A percentile compares a stretch with the other conserved stretches of the same genome.
phyloP scores from a whole-genome alignment of 2,329 filamentous ascomycete genomes.

The Phyllosticta ampelicida region DNA sequence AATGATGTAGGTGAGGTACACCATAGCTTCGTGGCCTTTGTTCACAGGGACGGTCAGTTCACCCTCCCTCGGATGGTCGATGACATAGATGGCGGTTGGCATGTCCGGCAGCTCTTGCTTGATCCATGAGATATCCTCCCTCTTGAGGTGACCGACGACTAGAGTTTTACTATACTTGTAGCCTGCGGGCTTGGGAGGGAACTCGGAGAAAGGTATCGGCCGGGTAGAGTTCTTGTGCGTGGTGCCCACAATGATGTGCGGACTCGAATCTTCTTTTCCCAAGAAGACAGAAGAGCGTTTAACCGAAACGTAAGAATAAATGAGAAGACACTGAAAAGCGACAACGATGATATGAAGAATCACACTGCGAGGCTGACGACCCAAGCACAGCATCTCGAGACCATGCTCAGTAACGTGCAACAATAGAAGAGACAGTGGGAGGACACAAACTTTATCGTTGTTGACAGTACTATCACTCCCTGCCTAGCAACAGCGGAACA shows the following conservation, averaged over 20 bases:
- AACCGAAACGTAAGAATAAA: neutral
- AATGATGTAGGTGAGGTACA: conserved; percentile 52
- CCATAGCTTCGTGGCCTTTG: conserved; percentile 53
- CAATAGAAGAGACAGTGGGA: neutral
- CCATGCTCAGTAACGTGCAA: neutral
- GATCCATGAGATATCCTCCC: conserved; percentile 46
- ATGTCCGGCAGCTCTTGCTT: conserved; percentile 40
- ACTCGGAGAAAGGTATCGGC: neutral
- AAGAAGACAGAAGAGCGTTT: neutral
- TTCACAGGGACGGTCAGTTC: conserved; percentile 45
- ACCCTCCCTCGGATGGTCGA: conserved; percentile 35
- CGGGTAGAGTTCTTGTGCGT: neutral
- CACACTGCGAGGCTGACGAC: neutral
- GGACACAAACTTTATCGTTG: neutral
- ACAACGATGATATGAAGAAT: neutral
- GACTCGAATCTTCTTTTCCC: neutral
- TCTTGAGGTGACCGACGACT: conserved; percentile 42
- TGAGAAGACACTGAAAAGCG: neutral
- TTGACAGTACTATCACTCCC: neutral
- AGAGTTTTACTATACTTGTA: conserved; percentile 44
- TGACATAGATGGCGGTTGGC: conserved; percentile 39
- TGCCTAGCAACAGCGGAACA: too few species aligned
- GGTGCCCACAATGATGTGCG: neutral
- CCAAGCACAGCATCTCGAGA: neutral
- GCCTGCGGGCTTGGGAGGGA: conserved; percentile 26